Conservation (phyloP, 2,329 filamentous ascomycete species). For the Trichoderma lentiforme region DNA sequence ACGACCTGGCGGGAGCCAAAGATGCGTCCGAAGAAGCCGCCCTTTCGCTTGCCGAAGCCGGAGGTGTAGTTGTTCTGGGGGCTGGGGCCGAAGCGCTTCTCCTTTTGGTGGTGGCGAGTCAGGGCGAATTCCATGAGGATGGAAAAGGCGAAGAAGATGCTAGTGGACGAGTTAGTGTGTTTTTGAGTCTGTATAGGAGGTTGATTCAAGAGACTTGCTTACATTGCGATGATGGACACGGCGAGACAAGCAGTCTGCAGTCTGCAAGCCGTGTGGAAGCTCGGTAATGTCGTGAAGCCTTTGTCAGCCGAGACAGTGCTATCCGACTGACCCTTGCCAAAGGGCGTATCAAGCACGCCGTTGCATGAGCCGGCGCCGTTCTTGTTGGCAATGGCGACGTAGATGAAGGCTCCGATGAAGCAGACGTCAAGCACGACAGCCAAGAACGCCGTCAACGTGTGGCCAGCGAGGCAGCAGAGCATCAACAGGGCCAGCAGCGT, state of each 20-base stretch:
- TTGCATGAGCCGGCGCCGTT: constrained; percentile 64
- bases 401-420: constrained; percentile 76
- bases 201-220: constrained; percentile 28
- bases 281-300: constrained; percentile 48
- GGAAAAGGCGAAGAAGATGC: constrained; percentile 72
- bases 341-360: constrained; percentile 59
- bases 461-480: constrained; percentile 75
- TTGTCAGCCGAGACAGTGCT: constrained; percentile 46
- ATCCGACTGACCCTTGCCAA: constrained; percentile 61
- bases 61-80: constrained; percentile 57
- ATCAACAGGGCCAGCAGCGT: constrained; percentile 67
- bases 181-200: not conserved
- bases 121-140: constrained; percentile 66
- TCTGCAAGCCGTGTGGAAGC: constrained; percentile 58
- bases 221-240: constrained; percentile 75
- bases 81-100: constrained; percentile 64
- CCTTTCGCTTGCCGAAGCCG: constrained; percentile 37
- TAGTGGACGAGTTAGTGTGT: constrained; percentile 30
- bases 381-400: constrained; percentile 72
- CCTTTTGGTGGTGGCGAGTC: constrained; percentile 67
- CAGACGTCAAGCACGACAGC: constrained; percentile 73
- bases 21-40: constrained; percentile 34
- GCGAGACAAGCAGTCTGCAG: constrained; percentile 76
- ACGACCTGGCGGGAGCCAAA: constrained; percentile 32
- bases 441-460: constrained; percentile 67